These are phyloP conservation scores for Chondrus crispus DNA, from an alignment of 23 red algal species.

Conservation along the genomic window DNA sequence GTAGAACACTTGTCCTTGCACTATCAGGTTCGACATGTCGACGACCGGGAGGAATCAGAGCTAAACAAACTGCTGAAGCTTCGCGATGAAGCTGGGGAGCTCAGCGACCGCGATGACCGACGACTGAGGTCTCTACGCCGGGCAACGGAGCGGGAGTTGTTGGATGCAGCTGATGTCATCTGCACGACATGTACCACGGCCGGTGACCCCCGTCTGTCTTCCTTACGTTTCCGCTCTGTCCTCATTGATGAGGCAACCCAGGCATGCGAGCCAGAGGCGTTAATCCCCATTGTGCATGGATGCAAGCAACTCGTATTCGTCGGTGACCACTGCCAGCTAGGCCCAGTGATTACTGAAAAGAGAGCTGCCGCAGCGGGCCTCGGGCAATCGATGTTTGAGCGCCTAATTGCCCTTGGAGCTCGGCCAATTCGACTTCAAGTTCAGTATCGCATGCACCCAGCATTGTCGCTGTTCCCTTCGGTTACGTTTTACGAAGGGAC, in stretches of 20 bases:
- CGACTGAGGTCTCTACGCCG: conserved; percentile 70
- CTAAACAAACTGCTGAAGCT: conserved; percentile 83
- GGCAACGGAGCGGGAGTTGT: conserved; percentile 74
- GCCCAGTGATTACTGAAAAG: conserved; percentile 86
- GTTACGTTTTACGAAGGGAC: conserved; percentile 91
- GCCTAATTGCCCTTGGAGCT: conserved; percentile 75
- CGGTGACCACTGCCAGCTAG: conserved; percentile 83
- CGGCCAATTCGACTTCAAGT: conserved; percentile 81
- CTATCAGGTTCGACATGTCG: conserved; percentile 67
- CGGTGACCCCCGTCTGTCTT: conserved; percentile 69
- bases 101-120: conserved; percentile 82
- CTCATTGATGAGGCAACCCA: conserved; percentile 93
- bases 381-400: conserved; percentile 93
- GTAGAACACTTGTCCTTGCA: conserved; percentile 79
- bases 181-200: conserved; percentile 77
- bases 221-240: conserved; percentile 69
- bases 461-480: conserved; percentile 83
- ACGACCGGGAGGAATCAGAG: conserved; percentile 76
- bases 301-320: conserved; percentile 96
- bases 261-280: conserved; percentile 79
- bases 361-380: conserved; percentile 85
- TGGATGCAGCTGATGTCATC: conserved; percentile 82
- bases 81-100: conserved; percentile 86
- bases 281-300: conserved; percentile 89
- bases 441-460: conserved; percentile 99